Percentiles rank a stretch among this genome's conserved stretches.
Conservation (phyloP, 305 asterid species). For the Solanum aculeatissimum region DNA sequence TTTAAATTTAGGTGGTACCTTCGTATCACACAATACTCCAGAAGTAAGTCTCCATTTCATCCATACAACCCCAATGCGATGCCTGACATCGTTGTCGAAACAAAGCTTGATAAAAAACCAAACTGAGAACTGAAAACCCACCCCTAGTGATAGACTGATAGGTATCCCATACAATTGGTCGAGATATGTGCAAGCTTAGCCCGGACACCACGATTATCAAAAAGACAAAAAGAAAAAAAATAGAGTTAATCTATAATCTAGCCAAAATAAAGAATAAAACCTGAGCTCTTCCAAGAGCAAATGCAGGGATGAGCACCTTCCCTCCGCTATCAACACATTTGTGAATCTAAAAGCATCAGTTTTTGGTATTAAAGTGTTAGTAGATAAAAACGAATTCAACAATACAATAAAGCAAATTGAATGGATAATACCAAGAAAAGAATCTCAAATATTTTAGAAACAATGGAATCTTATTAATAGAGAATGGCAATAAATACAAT, state of each 20-base stretch:
- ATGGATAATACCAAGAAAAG: neutral
- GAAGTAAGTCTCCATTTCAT: too few relatives aligned
- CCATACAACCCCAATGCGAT: too few relatives aligned
- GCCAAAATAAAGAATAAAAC: constrained; percentile 16
- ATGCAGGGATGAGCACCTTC: constrained; percentile 89
- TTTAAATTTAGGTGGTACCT: too few relatives aligned
- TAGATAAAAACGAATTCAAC: neutral
- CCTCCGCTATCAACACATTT: constrained; percentile 78
- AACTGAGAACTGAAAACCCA: neutral
- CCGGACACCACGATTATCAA: neutral
- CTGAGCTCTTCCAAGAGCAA: constrained; percentile 95
- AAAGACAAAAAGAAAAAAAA: neutral
- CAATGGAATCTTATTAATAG: neutral
- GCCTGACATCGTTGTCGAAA: too few relatives aligned
- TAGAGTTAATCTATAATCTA: neutral
- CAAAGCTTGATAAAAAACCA: neutral
- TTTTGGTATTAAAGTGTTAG: neutral
- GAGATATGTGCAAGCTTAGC: neutral
- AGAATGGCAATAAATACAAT: neutral
- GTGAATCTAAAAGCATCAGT: constrained; percentile 45
- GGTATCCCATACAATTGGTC: neutral
- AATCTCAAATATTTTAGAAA: neutral
- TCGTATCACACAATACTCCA: too few relatives aligned
- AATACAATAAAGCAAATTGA: neutral
- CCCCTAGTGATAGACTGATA: neutral